phyloP scores from a whole-genome alignment of 2,329 filamentous ascomycete species.

The Mycocentrospora acerina region DNA sequence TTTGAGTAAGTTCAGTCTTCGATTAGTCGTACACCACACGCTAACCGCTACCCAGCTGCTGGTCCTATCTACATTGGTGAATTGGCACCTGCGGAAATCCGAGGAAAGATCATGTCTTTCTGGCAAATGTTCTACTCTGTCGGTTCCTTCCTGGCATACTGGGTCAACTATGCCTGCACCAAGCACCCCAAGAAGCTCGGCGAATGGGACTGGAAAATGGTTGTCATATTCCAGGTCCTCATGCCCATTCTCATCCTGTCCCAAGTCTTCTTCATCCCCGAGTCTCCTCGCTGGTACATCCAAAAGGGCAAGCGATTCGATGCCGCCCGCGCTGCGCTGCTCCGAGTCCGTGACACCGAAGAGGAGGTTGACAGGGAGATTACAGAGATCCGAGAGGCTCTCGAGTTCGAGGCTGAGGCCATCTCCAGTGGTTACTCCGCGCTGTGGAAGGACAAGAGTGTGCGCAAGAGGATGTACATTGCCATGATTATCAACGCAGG shows the following conservation, averaged over 20 bases:
- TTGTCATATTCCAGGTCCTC: slow-evolving; percentile 72
- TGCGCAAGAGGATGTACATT: slow-evolving; percentile 66
- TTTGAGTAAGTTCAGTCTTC: slow-evolving; percentile 49
- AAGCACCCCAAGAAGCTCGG: slow-evolving; percentile 59
- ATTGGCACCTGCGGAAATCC: slow-evolving; percentile 63
- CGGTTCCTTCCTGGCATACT: slow-evolving; percentile 63
- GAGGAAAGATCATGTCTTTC: slow-evolving; percentile 68
- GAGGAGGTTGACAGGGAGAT: slow-evolving; percentile 69
- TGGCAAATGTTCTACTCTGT: slow-evolving; percentile 69
- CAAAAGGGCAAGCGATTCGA: slow-evolving; percentile 62
- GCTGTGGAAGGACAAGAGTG: slow-evolving; percentile 68
- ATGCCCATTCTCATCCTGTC: slow-evolving; percentile 63
- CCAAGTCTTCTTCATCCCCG: slow-evolving; percentile 63
- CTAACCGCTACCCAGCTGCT: slow-evolving; percentile 49
- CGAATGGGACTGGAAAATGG: slow-evolving; percentile 73
- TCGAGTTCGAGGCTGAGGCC: slow-evolving; percentile 71
- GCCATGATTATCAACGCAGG: slow-evolving; percentile 69
- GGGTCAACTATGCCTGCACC: slow-evolving; percentile 65
- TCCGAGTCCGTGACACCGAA: slow-evolving; percentile 63
- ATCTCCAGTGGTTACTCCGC: slow-evolving; percentile 64
- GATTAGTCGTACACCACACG: neutral
- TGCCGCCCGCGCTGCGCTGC: slow-evolving; percentile 59
- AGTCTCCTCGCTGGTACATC: slow-evolving; percentile 69
- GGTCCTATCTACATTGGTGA: slow-evolving; percentile 73
- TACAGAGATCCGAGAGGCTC: slow-evolving; percentile 64